phyloP scores from a whole-genome alignment of 345 rosid genomes.

The Eucalyptus lansdowneana region DNA sequence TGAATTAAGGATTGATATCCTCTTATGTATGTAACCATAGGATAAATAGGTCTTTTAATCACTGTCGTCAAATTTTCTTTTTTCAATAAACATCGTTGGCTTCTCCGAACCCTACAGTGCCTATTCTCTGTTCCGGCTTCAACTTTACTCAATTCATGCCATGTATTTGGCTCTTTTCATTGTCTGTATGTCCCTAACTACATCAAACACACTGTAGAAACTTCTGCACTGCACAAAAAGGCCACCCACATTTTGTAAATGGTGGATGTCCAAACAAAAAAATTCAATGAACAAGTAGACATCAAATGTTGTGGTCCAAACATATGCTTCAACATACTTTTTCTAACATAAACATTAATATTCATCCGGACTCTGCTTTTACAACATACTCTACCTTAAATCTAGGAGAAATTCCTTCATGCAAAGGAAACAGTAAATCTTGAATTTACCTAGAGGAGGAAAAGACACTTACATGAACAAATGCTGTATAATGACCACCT shows the following conservation, averaged over 20 bases:
- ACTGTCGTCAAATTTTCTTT: background rate
- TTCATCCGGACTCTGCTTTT: background rate
- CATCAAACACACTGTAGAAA: background rate
- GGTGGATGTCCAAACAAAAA: background rate
- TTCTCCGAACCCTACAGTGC: background rate
- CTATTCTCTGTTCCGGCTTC: background rate
- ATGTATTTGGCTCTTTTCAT: background rate
- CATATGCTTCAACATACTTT: background rate
- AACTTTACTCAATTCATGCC: background rate
- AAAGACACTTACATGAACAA: conserved; percentile 42
- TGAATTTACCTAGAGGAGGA: background rate
- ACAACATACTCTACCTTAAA: background rate
- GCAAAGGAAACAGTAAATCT: background rate
- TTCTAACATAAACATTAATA: background rate
- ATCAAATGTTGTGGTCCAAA: background rate
- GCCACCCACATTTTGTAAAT: background rate
- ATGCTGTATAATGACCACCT: conserved; percentile 69
- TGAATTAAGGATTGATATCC: background rate
- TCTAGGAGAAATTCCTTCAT: background rate
- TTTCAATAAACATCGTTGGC: background rate
- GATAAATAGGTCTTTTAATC: background rate
- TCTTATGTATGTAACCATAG: background rate
- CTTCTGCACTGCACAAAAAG: background rate
- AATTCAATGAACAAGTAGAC: background rate
- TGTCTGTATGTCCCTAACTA: background rate